These are phyloP conservation scores for Cronartium quercuum DNA, from an alignment of 1,284 basidiomycete genomes.

Conservation along the genomic window DNA sequence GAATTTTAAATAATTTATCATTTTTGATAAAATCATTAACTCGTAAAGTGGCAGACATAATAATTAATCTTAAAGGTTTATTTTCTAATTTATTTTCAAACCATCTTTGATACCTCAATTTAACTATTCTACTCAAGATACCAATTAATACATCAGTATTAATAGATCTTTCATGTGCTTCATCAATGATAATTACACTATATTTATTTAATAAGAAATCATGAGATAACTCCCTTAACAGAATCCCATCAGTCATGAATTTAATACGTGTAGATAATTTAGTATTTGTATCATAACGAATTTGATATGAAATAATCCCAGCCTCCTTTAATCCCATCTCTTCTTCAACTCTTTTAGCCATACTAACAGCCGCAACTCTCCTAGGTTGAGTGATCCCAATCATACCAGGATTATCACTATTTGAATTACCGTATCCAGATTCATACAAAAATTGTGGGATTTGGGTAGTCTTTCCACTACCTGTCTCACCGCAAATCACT, in stretches of 20 bases:
- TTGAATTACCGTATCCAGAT: slow-evolving; percentile 81
- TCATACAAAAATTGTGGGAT: slow-evolving; percentile 90
- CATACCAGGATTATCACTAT: slow-evolving; percentile 91
- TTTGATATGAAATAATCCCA: slow-evolving; percentile 84
- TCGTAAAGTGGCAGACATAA: slow-evolving; percentile 97
- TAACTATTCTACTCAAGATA: slow-evolving; percentile 83
- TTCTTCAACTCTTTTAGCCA: slow-evolving; percentile 81
- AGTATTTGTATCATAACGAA: slow-evolving; percentile 91
- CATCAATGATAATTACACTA: slow-evolving; percentile 90
- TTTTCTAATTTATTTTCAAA: slow-evolving; percentile 52
- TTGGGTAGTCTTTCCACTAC: slow-evolving; percentile 97
- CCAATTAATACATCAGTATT: slow-evolving; percentile 98
- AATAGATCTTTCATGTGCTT: slow-evolving; percentile 95
- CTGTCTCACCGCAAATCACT: slow-evolving; percentile 76
- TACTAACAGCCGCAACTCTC: slow-evolving; percentile 92
- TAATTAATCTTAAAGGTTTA: slow-evolving; percentile 81
- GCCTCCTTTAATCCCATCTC: slow-evolving; percentile 67
- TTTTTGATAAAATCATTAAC: slow-evolving; percentile 91
- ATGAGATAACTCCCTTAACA: slow-evolving; percentile 81
- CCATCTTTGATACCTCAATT: slow-evolving; percentile 82
- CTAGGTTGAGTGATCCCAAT: slow-evolving; percentile 96
- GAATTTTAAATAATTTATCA: slow-evolving; percentile 66
- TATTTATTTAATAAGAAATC: slow-evolving; percentile 88
- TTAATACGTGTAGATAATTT: slow-evolving; percentile 86
- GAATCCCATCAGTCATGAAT: slow-evolving; percentile 99